These are phyloP conservation scores for Arabidopsis suecica DNA, from an alignment of 345 rosid genomes.

Conservation along the genomic window DNA sequence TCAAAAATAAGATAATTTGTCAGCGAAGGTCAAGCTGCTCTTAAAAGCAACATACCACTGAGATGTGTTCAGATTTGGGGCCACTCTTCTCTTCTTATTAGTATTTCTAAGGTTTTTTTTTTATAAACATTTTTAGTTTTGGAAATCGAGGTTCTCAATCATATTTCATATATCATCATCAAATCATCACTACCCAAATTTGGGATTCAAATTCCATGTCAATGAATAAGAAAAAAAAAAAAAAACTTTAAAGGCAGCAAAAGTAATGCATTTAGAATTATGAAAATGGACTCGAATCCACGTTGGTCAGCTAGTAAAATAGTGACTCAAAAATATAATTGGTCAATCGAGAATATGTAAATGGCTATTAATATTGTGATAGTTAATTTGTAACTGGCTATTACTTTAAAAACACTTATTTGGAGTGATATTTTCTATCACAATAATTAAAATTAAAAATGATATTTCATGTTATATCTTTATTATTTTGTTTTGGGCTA, in stretches of 20 bases:
- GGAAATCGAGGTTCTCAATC: constrained; percentile 41
- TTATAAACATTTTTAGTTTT: constrained; percentile 2
- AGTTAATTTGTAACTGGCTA: neutral
- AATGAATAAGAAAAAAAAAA: neutral
- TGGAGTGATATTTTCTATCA: neutral
- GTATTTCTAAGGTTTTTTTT: neutral
- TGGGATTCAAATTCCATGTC: constrained; percentile 18
- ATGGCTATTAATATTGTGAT: neutral
- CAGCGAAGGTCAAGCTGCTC: constrained; percentile 50
- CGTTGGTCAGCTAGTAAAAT: constrained; percentile 6
- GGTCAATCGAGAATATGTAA: neutral
- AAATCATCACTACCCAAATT: constrained; percentile 34
- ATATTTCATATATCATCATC: constrained; percentile 43
- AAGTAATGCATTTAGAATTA: neutral
- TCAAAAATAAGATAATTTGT: constrained; percentile 4
- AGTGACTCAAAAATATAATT: neutral
- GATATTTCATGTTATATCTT: neutral
- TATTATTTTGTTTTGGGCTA: no score
- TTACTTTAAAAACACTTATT: neutral
- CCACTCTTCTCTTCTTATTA: constrained; percentile 31
- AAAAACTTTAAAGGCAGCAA: neutral
- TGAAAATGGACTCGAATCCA: neutral
- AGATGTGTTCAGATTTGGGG: constrained; percentile 31
- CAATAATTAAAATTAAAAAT: neutral
- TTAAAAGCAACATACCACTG: constrained; percentile 48